Conservation (phyloP, 2,329 filamentous ascomycete species). For the Calcarisporium arbuscula region DNA sequence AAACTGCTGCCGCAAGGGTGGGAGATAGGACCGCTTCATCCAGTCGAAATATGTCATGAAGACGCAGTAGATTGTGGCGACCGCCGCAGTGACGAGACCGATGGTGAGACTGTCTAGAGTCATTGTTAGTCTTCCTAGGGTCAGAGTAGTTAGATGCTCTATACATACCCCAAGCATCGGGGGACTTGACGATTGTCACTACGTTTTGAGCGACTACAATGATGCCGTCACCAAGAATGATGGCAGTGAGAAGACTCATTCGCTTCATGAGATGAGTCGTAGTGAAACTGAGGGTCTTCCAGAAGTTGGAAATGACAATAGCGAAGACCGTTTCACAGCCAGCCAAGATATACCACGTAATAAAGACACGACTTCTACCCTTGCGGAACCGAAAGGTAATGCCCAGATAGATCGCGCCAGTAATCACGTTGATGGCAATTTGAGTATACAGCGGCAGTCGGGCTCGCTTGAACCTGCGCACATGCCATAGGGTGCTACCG, state of each 20-base stretch:
- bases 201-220: slow-evolving; percentile 50
- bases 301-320: slow-evolving; percentile 47
- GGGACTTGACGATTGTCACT: slow-evolving; percentile 39
- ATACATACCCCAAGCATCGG: slow-evolving; percentile 33
- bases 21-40: slow-evolving; percentile 56
- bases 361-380: slow-evolving; percentile 26
- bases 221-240: slow-evolving; percentile 61
- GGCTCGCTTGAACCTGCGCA: slow-evolving; percentile 32
- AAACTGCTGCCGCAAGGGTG: slow-evolving; percentile 51
- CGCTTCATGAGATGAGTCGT: slow-evolving; percentile 58
- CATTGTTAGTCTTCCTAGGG: no score
- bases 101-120: slow-evolving; percentile 29
- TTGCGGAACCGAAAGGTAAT: slow-evolving; percentile 32
- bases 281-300: slow-evolving; percentile 52
- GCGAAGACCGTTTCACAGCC: slow-evolving; percentile 44
- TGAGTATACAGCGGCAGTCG: slow-evolving; percentile 28
- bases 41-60: slow-evolving; percentile 51
- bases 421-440: slow-evolving; percentile 26
- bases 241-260: slow-evolving; percentile 57
- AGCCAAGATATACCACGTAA: slow-evolving; percentile 48
- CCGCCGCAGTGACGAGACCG: slow-evolving; percentile 31
- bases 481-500: slow-evolving; percentile 36
- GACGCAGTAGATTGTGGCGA: slow-evolving; percentile 37
- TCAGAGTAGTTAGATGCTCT: no score
- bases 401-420: slow-evolving; percentile 34